phyloP scores from a whole-genome alignment of 108 stramenopile species.

The Discostella stelligeroides region DNA sequence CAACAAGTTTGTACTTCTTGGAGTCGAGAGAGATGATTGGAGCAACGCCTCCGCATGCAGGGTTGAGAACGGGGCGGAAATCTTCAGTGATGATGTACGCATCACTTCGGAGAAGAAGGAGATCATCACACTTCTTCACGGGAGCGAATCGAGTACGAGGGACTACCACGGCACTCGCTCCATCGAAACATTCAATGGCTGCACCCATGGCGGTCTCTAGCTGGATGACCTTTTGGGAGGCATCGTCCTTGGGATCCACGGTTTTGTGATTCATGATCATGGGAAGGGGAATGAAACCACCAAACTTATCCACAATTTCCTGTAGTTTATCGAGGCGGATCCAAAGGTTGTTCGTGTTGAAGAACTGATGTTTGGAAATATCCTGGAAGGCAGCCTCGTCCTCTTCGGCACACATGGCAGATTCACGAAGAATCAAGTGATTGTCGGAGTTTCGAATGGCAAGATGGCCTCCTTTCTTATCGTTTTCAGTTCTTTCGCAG shows the following conservation, averaged over 20 bases:
- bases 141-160: constrained; percentile 98
- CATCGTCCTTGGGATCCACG: constrained; percentile 97
- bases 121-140: constrained; percentile 99
- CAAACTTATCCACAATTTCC: constrained; percentile 89
- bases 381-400: constrained; percentile 97
- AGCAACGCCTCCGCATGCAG: constrained; percentile 79
- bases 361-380: constrained; percentile 92
- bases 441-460: constrained; percentile 88
- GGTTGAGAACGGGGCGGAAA: constrained; percentile 89
- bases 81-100: constrained; percentile 89
- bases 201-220: constrained; percentile 99
- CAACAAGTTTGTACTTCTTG: constrained; percentile 96
- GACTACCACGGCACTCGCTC: constrained; percentile 92
- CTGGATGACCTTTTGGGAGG: constrained; percentile 91
- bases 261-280: constrained; percentile 99
- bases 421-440: constrained; percentile 96
- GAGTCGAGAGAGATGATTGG: constrained; percentile 88
- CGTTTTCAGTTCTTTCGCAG: constrained; percentile 94
- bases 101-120: constrained; percentile 95
- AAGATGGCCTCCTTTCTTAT: constrained; percentile 99
- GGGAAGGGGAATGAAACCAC: constrained; percentile 96
- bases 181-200: constrained; percentile 97
- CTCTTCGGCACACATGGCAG: constrained; percentile 97
- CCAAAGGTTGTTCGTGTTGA: constrained; percentile 99
- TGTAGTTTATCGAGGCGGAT: constrained; percentile 95